Evolutionary conservation across 2,329 filamentous ascomycete species (phyloP), one percentile per base, ranked within the genome.

Genomic region (Aspergillus aculeatinus): DNA sequence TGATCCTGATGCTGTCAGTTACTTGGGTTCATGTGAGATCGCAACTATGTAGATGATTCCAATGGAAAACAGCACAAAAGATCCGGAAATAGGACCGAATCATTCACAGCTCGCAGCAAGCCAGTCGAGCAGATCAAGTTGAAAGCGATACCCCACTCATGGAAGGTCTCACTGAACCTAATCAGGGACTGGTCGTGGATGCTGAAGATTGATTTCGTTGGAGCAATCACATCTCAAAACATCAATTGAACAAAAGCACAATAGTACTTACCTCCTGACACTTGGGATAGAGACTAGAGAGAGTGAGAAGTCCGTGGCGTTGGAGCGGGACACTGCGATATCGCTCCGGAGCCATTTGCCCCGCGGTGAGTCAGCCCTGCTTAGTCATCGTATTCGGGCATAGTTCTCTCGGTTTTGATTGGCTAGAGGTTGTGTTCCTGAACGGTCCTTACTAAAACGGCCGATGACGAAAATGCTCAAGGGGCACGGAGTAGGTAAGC

Each of bases 291-390:
- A 55, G 60, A 52, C 54, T 55, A 63, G 59, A 60, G 65, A 65
- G 51, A 63, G 52, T 49, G 59, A 64, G 59, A 48, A 48, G 16
- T 64, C 60, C 60, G 67, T 70, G 67, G 65, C 65, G 61, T 51
- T 47, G 55, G 51, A 63, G 59, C 35, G 35, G 44, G 35, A 39
- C 59, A 59, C 60, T 67, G 72, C 72, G 73, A 74, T 74, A 70
- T 74, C 73, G 71, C 70, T 67, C 61, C 51, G 52, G 60, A 55
- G 56, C 61, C 57, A 51, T 54, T 60, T 58, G 63, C 63, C 65
- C 64, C 65, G 60, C 62, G 61, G 58, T 71, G 64, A 71, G 67
- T 71, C 69, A 71, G 60, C 64, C 49, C 53, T 51, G 51, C 42
- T 58, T 58, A 58, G 49, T 55, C 16, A 33, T 23, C 9, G 3